Evolutionary conservation across 2,329 filamentous ascomycete genomes (phyloP), one percentile per base, ranked within the genome.

Genomic region (Verticillium nubilum): DNA sequence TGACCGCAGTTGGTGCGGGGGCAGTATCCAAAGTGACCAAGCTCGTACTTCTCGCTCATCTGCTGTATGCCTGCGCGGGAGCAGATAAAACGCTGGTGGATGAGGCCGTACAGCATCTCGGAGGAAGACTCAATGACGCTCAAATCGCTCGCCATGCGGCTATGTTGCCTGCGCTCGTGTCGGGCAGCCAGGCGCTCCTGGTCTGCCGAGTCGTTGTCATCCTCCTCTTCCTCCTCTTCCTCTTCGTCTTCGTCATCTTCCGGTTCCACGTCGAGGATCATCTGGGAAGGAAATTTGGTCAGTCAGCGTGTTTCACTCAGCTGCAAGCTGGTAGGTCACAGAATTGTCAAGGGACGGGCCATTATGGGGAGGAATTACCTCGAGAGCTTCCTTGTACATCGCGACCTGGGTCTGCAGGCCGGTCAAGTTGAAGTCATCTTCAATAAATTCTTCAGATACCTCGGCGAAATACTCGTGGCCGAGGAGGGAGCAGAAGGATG

Each of bases 391-490:
- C 77, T 98, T 99, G 76, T 99, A 99, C 91, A 97, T 97, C 64
- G 92, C 89, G 57, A 99, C 95, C 77, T 98, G 94, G 61, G 88
- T 90, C 76, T 97, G 92, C 69, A 99, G 81, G 56, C 95, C 95
- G 1, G 95, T 99, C 65, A 99, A 82, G 76, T 99, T 99, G 82
- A 99, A 99, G 76, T 99, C 95, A 86, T 99, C 95, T 75, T 99
- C 95, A 72, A 99, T 98, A 69, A 99, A 99, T 71, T 99, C 95
- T 77, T 99, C 95, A 53, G 92, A 95, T 56, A 99, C 94, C 79
- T 99, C 95, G 63, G 95, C 95, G 75, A 99, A 99, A 79, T 98
- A 99, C 76, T 99, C 95, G 74, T 99, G 95, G 63, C 95, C 95
- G 62, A 98, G 85, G 53, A 98, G 82, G 42, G 91, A 92, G 80